These are phyloP conservation scores for Gracilaria gracilis DNA, from an alignment of 23 red algal species.

Conservation along the genomic window DNA sequence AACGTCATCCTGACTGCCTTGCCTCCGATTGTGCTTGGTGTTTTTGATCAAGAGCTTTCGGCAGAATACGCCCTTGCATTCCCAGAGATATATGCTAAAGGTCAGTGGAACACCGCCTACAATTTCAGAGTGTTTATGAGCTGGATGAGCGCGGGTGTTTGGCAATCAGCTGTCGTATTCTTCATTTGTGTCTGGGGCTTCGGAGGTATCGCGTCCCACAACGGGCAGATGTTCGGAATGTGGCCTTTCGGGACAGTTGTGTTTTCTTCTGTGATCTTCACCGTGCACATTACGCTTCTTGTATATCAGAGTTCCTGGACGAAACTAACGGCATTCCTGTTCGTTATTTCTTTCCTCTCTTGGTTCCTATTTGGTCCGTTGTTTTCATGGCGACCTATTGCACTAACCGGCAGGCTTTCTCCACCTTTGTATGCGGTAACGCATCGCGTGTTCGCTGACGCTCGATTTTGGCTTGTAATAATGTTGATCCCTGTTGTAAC, in stretches of 20 bases:
- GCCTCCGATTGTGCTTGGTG: conserved; percentile 83
- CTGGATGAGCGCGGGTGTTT: conserved; percentile 75
- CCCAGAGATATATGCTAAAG: conserved; percentile 87
- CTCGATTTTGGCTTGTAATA: conserved; percentile 74
- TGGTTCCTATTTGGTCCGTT: conserved; percentile 73
- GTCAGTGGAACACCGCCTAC: conserved; percentile 76
- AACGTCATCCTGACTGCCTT: conserved; percentile 88
- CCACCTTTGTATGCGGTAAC: conserved; percentile 63
- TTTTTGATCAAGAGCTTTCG: conserved; percentile 90
- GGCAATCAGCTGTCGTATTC: conserved; percentile 89
- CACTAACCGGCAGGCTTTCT: conserved; percentile 49
- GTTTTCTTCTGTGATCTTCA: conserved; percentile 56
- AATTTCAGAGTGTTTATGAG: conserved; percentile 79
- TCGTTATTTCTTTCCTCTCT: conserved; percentile 48
- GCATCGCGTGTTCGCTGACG: conserved; percentile 65
- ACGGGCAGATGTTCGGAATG: conserved; percentile 78
- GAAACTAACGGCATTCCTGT: conserved; percentile 43
- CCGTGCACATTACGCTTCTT: conserved; percentile 53
- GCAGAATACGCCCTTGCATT: conserved; percentile 86
- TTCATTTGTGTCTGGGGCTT: conserved; percentile 68
- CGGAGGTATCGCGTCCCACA: conserved; percentile 51
- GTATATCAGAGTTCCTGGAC: conserved; percentile 86
- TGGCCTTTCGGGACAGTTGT: conserved; percentile 72
- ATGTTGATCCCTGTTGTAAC: conserved; percentile 50
- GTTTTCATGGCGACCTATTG: conserved; percentile 57